These are phyloP conservation scores for Rhodotorula toruloides DNA, from an alignment of 768 basidiomycete genomes.

Conservation along the genomic window DNA sequence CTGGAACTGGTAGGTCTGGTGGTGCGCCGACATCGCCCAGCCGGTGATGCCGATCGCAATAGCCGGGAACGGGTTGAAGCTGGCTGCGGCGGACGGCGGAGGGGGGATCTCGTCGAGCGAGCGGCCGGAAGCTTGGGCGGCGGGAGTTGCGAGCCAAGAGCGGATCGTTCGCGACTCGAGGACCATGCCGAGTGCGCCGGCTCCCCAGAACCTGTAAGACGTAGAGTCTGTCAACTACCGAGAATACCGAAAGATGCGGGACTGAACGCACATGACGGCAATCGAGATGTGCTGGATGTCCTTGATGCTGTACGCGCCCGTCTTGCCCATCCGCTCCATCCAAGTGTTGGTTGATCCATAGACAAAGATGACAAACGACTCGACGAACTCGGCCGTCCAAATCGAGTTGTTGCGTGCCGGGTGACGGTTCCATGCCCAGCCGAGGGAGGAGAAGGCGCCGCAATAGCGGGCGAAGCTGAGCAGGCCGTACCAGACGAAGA, in stretches of 20 bases:
- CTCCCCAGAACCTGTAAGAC: constrained; percentile 84
- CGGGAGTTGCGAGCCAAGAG: constrained; percentile 64
- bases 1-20: constrained; percentile 85
- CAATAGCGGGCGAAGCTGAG: constrained; percentile 89
- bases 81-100: constrained; percentile 65
- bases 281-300: constrained; percentile 92
- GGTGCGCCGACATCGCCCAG: constrained; percentile 85
- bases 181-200: constrained; percentile 79
- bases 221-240: neutral
- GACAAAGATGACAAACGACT: constrained; percentile 59
- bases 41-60: constrained; percentile 88
- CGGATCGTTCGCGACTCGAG: constrained; percentile 74
- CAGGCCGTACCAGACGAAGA: constrained; percentile 89
- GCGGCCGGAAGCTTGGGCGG: constrained; percentile 47
- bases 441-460: constrained; percentile 74
- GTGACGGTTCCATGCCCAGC: constrained; percentile 93
- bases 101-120: constrained; percentile 46
- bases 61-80: constrained; percentile 58
- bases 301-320: constrained; percentile 72
- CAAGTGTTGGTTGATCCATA: constrained; percentile 90
- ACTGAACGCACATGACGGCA: constrained; percentile 54
- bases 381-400: constrained; percentile 48
- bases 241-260: neutral
- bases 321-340: constrained; percentile 92
- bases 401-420: constrained; percentile 30